Evolutionary conservation across 306 rosid genomes (phyloP).

Genomic region (Cicer yamashitae): DNA sequence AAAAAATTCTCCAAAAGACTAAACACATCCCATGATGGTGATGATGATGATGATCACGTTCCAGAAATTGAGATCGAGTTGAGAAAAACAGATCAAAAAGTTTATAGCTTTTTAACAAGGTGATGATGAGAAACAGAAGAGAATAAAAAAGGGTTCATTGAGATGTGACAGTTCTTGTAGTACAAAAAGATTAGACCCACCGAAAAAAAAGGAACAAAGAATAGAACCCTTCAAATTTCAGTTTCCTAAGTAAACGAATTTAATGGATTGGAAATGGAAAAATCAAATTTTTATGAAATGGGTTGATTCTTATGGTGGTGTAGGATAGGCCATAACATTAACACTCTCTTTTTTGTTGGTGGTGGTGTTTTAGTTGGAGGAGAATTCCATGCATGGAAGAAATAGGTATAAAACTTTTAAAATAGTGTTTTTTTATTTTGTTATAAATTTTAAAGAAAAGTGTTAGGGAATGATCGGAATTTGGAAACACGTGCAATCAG

Average conservation of each 20-base stretch:
- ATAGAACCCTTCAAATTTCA: constrained; percentile 51
- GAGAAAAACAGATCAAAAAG: constrained; percentile 58
- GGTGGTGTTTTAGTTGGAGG: constrained; percentile 68
- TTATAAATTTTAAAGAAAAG: no score
- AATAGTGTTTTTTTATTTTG: no score
- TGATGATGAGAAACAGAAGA: constrained; percentile 44
- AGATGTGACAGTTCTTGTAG: constrained; percentile 78
- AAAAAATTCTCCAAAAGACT: constrained; percentile 40
- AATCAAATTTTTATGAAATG: constrained; percentile 49
- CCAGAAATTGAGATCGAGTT: constrained; percentile 56
- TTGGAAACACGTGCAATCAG: constrained; percentile 69
- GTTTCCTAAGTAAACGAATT: constrained; percentile 45
- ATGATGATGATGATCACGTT: background rate
- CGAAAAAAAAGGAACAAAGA: constrained; percentile 26
- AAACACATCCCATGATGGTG: constrained; percentile 43
- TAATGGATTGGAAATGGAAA: background rate
- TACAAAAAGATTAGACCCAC: constrained; percentile 87
- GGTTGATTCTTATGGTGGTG: constrained; percentile 41
- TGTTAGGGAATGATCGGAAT: no score
- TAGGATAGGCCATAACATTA: constrained; percentile 55
- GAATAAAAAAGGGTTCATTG: constrained; percentile 55
- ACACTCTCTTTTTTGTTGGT: constrained; percentile 56
- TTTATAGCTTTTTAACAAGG: constrained; percentile 46
- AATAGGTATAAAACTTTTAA: constrained; percentile 39
- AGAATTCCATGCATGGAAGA: constrained; percentile 97